These are phyloP conservation scores for Tetrahymena borealis DNA, from an alignment of 73 alveolate genomes.

Conservation along the genomic window DNA sequence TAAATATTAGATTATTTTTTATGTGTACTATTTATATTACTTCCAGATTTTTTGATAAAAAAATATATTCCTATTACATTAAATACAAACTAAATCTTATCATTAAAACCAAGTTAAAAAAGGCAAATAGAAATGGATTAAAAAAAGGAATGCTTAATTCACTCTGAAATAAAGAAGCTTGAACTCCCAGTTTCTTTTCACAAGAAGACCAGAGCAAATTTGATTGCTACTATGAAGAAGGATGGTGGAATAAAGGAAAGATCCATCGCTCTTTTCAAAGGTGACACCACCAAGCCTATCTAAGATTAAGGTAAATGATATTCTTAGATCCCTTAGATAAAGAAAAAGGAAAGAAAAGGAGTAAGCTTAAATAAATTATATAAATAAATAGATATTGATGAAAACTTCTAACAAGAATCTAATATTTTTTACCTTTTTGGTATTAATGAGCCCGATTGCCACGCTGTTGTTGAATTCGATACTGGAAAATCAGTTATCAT, in stretches of 20 bases:
- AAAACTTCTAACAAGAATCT: constrained; percentile 56
- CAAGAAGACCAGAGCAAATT: neutral
- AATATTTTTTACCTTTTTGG: constrained; percentile 70
- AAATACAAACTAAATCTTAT: neutral
- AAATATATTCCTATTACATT: neutral
- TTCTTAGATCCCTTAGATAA: no score
- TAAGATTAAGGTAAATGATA: neutral
- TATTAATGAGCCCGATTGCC: constrained; percentile 58
- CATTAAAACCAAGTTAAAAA: neutral
- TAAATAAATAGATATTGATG: constrained; percentile 33
- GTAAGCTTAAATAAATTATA: neutral
- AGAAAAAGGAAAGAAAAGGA: no score
- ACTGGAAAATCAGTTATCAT: constrained; percentile 49
- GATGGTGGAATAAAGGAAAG: neutral
- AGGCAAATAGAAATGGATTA: neutral
- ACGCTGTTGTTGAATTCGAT: constrained; percentile 55
- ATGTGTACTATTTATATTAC: no score
- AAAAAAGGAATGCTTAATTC: neutral
- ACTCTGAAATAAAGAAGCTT: neutral
- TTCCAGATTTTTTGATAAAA: no score
- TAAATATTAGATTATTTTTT: no score
- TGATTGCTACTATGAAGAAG: neutral
- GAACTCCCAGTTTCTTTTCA: neutral
- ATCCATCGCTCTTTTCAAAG: neutral
- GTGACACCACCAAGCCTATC: neutral